Conservation (phyloP, 1,284 basidiomycete species). For the Cryptococcus jaspeensis region DNA sequence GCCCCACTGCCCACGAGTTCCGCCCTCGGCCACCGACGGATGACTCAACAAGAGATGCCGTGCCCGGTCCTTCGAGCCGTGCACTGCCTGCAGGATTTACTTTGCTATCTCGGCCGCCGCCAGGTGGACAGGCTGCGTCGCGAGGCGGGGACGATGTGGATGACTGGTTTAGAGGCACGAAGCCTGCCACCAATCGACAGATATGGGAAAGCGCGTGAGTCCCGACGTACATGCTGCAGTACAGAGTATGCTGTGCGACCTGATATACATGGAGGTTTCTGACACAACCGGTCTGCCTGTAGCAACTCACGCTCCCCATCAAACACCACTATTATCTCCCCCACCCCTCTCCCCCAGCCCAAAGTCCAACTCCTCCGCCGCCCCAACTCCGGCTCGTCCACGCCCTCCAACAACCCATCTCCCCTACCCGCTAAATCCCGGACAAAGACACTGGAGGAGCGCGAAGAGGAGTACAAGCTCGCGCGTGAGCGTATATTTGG, state of each 20-base stretch:
- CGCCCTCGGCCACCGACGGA: no score
- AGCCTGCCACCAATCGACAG: constrained; percentile 29
- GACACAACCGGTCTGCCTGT: background rate
- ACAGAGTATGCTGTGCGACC: no score
- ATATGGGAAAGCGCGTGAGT: constrained; percentile 46
- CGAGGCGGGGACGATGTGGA: constrained; percentile 18
- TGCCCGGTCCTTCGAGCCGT: no score
- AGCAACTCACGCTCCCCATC: constrained; percentile 8
- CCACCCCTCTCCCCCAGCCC: constrained; percentile 13
- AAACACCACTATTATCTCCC: constrained; percentile 4
- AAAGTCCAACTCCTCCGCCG: constrained; percentile 17
- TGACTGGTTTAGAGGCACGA: constrained; percentile 35
- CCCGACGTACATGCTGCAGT: background rate
- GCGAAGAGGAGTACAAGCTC: constrained; percentile 32
- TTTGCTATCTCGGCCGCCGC: no score
- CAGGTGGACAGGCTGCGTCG: no score
- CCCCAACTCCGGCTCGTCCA: background rate
- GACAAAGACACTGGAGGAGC: constrained; percentile 29
- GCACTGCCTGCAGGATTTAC: no score
- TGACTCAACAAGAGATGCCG: no score
- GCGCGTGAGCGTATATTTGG: constrained; percentile 40
- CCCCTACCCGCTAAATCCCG: background rate
- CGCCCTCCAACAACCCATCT: background rate
- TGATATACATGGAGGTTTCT: no score
- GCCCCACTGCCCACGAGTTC: no score